These are phyloP conservation scores for Voacanga thouarsii DNA, from an alignment of 257 asterid species.

Conservation along the genomic window DNA sequence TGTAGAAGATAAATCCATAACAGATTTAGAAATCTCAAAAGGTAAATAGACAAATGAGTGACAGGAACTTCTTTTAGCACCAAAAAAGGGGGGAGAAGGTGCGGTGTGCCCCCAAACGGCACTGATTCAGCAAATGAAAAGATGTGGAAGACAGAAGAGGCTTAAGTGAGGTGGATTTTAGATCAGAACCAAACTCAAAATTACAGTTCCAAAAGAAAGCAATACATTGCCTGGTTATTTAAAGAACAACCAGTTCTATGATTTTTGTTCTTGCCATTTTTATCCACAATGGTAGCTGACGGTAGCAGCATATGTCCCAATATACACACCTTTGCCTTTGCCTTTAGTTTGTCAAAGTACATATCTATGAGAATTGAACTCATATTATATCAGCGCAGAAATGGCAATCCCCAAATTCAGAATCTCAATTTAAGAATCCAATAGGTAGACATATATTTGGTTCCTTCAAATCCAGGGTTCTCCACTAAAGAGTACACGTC, in stretches of 20 bases:
- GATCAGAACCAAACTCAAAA: not conserved
- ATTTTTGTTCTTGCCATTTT: not conserved
- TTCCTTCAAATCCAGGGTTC: not conserved
- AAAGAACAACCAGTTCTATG: not conserved
- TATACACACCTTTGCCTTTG: not conserved
- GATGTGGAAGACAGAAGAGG: not conserved
- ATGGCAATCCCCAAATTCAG: not conserved
- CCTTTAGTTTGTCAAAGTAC: not conserved
- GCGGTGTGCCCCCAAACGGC: not conserved
- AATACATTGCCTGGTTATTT: not conserved
- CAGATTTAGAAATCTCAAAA: slow-evolving; percentile 24
- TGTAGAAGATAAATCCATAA: slow-evolving; percentile 34
- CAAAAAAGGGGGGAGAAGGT: too few relatives aligned
- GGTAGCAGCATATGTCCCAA: not conserved
- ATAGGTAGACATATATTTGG: not conserved
- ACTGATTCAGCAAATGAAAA: not conserved
- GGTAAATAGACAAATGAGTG: not conserved
- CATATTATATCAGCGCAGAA: not conserved
- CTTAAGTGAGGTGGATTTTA: not conserved
- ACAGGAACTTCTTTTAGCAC: not conserved
- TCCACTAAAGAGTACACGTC: not conserved
- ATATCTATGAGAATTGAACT: not conserved
- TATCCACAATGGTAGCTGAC: not conserved
- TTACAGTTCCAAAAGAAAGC: not conserved
- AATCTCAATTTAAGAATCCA: not conserved